Base-by-base conservation (phyloP, 2,329 filamentous ascomycete genomes). In the Acephala macrosclerotiorum region DNA sequence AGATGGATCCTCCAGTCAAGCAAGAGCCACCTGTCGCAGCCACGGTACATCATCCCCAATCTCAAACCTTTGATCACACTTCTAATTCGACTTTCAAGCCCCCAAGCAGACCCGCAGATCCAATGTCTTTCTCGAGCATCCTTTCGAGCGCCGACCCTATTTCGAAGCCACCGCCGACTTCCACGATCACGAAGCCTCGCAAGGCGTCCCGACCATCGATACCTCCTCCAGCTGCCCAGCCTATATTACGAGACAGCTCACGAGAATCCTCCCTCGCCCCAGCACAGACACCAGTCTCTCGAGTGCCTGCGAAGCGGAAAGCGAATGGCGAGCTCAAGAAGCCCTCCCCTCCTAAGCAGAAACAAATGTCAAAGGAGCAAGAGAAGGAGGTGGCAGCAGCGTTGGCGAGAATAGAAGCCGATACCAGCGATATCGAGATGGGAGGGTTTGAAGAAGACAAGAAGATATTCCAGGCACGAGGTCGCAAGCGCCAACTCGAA, bases 121-220 rank as follows among this genome's bases (percentile, higher is more conserved):
- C 94, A 61, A 97, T 97, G 94, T 96, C 94, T 5, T 96, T 98
- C 75, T 96, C 93, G 71, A 97, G 94, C 77, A 96, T 98, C 66
- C 89, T 98, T 51, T 95, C 93, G 3, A 94, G 88, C 71, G 85
- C 91, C 63, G 90, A 93, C 63, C 89, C 91, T 87, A 45, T 81
- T 84, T 83, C 85, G 8, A 84, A 81, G 70, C 76, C 81, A 51
- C 82, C 83, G 36, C 81, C 81, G 2, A 74, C 80, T 22, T 74
- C 73, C 22, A 60, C 66, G 20, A 56, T 69, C 9, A 58, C 67
- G 14, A 76, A 76, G 49, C 65, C 70, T 25, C 68, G 73, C 59
- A 76, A 75, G 61, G 40, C 67, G 38, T 70, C 72, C 35, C 73
- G 74, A 62, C 56, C 70, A 66, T 63, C 72, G 7, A 63, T 66